Conservation (phyloP, 495 filamentous ascomycete genomes). For the Talaromyces ruber region DNA sequence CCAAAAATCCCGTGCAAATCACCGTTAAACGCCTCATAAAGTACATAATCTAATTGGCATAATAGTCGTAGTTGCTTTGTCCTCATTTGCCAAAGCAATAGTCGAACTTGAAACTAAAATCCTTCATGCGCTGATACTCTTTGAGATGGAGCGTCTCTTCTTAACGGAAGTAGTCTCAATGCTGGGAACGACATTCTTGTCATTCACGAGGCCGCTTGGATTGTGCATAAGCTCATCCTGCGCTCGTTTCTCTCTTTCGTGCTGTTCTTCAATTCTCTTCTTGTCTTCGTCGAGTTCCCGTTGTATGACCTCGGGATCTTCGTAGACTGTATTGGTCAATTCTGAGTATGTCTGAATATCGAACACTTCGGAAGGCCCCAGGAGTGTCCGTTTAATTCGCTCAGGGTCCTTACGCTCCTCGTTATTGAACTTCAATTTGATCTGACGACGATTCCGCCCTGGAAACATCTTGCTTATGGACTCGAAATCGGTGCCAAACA, state of each 20-base stretch:
- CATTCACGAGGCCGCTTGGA: conserved; percentile 21
- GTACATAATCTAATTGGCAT: background rate
- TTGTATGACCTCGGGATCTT: conserved; percentile 46
- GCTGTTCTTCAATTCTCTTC: conserved; percentile 53
- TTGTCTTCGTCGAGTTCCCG: conserved; percentile 66
- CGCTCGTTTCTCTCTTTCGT: conserved; percentile 49
- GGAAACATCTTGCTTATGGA: conserved; percentile 81
- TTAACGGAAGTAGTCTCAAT: conserved; percentile 33
- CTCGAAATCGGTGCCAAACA: conserved; percentile 91
- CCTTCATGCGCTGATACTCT: background rate
- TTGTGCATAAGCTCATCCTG: conserved; percentile 44
- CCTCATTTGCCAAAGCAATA: background rate
- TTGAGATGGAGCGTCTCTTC: background rate
- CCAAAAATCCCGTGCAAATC: background rate
- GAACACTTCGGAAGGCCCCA: conserved; percentile 48
- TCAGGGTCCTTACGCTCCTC: conserved; percentile 74
- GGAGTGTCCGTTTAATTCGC: conserved; percentile 59
- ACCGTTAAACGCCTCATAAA: background rate
- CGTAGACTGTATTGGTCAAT: conserved; percentile 47
- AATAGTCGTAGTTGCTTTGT: background rate
- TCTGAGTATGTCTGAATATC: conserved; percentile 60
- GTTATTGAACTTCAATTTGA: conserved; percentile 88
- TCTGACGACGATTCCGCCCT: conserved; percentile 60
- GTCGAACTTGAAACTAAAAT: background rate
- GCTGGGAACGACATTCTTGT: conserved; percentile 23